phyloP scores from a whole-genome alignment of 2,329 filamentous ascomycete genomes.

The Emydomyces testavorans region DNA sequence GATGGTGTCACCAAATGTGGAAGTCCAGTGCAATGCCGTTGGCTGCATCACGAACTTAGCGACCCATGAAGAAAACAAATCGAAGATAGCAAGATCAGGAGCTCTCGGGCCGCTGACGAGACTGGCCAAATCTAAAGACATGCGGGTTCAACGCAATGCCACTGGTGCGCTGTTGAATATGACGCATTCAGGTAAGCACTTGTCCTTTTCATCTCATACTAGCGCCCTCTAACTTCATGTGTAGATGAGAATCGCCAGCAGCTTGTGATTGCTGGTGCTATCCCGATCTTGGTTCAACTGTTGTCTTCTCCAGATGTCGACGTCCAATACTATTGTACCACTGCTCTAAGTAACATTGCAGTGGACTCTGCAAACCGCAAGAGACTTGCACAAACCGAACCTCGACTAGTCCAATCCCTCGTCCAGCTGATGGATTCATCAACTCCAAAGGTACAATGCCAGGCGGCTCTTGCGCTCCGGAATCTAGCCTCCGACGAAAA shows the following conservation, averaged over 20 bases:
- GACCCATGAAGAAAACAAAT: slow-evolving; percentile 98
- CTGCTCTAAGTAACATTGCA: slow-evolving; percentile 94
- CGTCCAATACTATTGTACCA: slow-evolving; percentile 99
- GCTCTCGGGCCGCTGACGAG: slow-evolving; percentile 82
- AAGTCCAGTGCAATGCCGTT: slow-evolving; percentile 97
- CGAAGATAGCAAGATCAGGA: slow-evolving; percentile 91
- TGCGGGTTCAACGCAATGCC: slow-evolving; percentile 95
- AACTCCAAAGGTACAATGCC: slow-evolving; percentile 94
- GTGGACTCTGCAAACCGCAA: slow-evolving; percentile 86
- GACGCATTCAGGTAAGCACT: slow-evolving; percentile 77
- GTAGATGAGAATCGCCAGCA: slow-evolving; percentile 94
- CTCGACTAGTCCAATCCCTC: slow-evolving; percentile 80
- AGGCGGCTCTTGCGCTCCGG: slow-evolving; percentile 83
- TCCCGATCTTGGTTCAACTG: slow-evolving; percentile 89
- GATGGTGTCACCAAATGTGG: slow-evolving; percentile 96
- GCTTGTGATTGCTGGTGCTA: slow-evolving; percentile 93
- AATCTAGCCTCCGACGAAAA: slow-evolving; percentile 97
- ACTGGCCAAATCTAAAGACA: slow-evolving; percentile 92
- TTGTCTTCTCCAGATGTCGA: slow-evolving; percentile 89
- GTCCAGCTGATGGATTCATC: slow-evolving; percentile 96
- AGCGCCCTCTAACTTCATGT: slow-evolving; percentile 19
- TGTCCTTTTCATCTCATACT: not conserved
- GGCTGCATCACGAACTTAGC: slow-evolving; percentile 97
- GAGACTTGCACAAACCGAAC: slow-evolving; percentile 80
- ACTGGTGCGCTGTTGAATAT: slow-evolving; percentile 95